These are phyloP conservation scores for Abortiporus biennis DNA, from an alignment of 1,284 basidiomycete genomes.

Conservation along the genomic window DNA sequence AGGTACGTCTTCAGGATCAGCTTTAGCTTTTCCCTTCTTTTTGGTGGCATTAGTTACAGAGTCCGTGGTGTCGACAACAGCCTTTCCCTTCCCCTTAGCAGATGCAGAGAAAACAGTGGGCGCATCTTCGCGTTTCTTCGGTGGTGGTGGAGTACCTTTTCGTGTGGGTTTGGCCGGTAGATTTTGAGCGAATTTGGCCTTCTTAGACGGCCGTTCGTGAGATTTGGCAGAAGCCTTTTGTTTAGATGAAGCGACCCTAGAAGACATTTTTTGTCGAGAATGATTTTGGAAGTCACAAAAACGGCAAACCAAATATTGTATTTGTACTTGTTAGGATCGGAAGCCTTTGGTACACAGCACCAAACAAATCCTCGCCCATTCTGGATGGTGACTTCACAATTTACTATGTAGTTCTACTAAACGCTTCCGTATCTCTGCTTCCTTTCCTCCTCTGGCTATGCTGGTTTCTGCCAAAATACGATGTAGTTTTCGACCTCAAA, in stretches of 20 bases:
- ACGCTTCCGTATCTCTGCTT: not conserved
- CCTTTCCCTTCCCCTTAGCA: conserved; percentile 14
- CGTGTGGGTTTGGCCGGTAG: conserved; percentile 1
- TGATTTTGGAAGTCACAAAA: not conserved
- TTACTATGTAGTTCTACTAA: too few species aligned
- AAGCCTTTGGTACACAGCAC: conserved; percentile 17
- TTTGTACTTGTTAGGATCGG: conserved; percentile 20
- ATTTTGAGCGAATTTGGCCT: conserved; percentile 6
- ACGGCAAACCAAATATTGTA: conserved; percentile 5
- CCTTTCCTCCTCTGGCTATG: conserved; percentile 6
- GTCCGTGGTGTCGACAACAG: not conserved
- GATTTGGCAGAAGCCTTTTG: not conserved
- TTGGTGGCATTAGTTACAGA: not conserved
- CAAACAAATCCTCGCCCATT: too few species aligned
- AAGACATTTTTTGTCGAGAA: not conserved
- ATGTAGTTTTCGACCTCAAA: conserved; percentile 2
- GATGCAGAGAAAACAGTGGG: not conserved
- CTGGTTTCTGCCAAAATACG: conserved; percentile 1
- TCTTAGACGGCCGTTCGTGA: conserved; percentile 7
- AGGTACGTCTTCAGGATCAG: conserved; percentile 7
- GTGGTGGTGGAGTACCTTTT: conserved; percentile 10
- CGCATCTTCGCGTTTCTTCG: not conserved
- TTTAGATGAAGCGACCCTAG: not conserved
- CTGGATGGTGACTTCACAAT: too few species aligned
- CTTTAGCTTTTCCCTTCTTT: conserved; percentile 5